Base-by-base conservation (phyloP, 257 asterid genomes). In the Capsicum chinense region DNA sequence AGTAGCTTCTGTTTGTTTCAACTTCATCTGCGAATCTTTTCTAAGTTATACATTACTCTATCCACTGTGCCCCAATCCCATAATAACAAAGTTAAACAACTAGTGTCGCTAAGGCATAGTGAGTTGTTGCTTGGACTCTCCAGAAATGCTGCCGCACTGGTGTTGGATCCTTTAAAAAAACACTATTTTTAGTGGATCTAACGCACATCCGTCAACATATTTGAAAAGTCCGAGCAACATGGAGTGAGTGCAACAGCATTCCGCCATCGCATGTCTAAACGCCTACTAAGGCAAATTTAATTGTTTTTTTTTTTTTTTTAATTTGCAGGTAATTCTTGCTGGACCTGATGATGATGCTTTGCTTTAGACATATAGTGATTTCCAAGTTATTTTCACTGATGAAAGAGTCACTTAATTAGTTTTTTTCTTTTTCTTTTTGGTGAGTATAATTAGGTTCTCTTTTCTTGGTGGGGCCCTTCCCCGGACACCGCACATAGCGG, bases 281-380 rank as follows among this genome's bases (percentile, higher is more conserved):
- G 33, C 33, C 2, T 26, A 37, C 83, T 79, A 35, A 82, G 19
- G 17, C 9, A 64, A 6, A 26, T 26, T 26, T 26, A 26, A 26
- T 26, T 26, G 33, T 26, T 1, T 42, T 44, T 64, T 33, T 21
- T 21, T 21, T 21, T 26, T 16, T 17, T 21, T 9, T 11, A 48
- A 79, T 37, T 64, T 83, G 86, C 89, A 96, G 99, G 95, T 96
- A 12, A 86, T 92, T 84, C 98, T 96, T 84, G 98, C 97, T 16
- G 99, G 99, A 84, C 99, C 98, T 79, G 99, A 94, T 60, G 99
- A 96, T 8, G 98, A 96, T 52, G 99, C 97, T 17, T 80, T 94
- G 90, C 83, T 94, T 90, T 96, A 90, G 90, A 85, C 68, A 39
- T 85, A 89, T 13, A 91, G 91, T 83, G 90, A 89, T 78, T 79